phyloP scores from a whole-genome alignment of 179 eudicot species.

The Drosera spatulata region DNA sequence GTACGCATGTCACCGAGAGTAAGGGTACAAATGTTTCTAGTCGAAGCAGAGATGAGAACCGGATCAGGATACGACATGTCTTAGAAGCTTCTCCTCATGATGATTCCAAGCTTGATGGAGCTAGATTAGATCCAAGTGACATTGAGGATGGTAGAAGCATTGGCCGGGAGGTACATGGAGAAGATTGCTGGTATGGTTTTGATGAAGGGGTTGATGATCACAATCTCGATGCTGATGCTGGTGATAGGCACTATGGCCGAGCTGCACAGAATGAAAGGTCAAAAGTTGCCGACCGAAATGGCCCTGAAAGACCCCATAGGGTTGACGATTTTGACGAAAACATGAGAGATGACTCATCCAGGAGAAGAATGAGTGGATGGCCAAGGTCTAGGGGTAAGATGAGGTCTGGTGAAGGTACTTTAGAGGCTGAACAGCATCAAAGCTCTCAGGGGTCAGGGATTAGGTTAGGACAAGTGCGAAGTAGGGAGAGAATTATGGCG shows the following conservation, averaged over 20 bases:
- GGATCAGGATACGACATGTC: slow-evolving; percentile 42
- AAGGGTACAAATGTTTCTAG: slow-evolving; percentile 30
- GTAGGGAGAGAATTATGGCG: slow-evolving; percentile 31
- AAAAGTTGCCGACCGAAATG: slow-evolving; percentile 33
- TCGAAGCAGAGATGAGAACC: slow-evolving; percentile 63
- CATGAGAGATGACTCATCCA: slow-evolving; percentile 39
- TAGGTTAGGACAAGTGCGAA: slow-evolving; percentile 45
- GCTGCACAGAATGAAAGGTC: slow-evolving; percentile 34
- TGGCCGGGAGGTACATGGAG: slow-evolving; percentile 24
- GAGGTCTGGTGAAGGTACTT: slow-evolving; percentile 31
- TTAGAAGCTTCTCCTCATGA: slow-evolving; percentile 48
- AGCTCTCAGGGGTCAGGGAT: slow-evolving; percentile 61
- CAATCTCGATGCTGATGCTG: slow-evolving; percentile 17
- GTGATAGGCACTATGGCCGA: slow-evolving; percentile 32
- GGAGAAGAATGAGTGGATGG: slow-evolving; percentile 40
- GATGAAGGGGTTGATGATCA: slow-evolving; percentile 22
- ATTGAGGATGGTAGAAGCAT: slow-evolving; percentile 35
- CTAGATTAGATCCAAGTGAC: slow-evolving; percentile 35
- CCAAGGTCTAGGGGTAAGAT: slow-evolving; percentile 42
- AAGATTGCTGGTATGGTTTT: slow-evolving; percentile 30
- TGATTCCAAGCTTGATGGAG: slow-evolving; percentile 35
- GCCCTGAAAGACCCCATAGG: slow-evolving; percentile 32
- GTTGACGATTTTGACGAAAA: slow-evolving; percentile 57
- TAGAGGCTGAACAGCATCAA: slow-evolving; percentile 47
- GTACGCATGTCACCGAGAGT: slow-evolving; percentile 30